Percentiles rank a stretch among this genome's conserved stretches.
phyloP scores from a whole-genome alignment of 768 basidiomycete genomes.

The Termitomyces bulborhizus region DNA sequence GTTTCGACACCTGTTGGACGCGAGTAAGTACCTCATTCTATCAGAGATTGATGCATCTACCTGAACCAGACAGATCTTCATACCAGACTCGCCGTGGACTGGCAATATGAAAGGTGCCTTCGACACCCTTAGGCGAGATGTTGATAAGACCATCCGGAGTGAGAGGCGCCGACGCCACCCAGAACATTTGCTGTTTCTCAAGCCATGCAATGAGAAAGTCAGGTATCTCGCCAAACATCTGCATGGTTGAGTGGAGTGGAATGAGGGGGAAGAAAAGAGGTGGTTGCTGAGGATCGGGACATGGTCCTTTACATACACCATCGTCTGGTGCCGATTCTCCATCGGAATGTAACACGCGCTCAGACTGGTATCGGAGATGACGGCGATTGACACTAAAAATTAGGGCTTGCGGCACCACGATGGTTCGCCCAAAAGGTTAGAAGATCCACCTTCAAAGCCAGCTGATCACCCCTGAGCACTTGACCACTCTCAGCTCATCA shows the following conservation, averaged over 20 bases:
- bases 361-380: constrained; percentile 10
- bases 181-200: constrained; percentile 58
- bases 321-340: constrained; percentile 14
- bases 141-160: constrained; percentile 55
- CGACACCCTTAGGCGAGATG: constrained; percentile 59
- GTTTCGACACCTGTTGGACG: constrained; percentile 30
- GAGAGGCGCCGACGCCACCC: constrained; percentile 65
- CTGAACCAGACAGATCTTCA: constrained; percentile 67
- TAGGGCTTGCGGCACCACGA: constrained; percentile 12
- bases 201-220: constrained; percentile 52
- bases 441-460: constrained; percentile 8
- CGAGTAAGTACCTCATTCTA: neutral
- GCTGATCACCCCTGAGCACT: constrained; percentile 10
- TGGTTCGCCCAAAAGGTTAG: constrained; percentile 1
- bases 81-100: constrained; percentile 60
- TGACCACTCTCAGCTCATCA: neutral
- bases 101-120: constrained; percentile 58
- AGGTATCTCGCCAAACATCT: constrained; percentile 53
- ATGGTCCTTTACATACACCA: constrained; percentile 13
- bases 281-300: neutral
- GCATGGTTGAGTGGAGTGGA: constrained; percentile 33
- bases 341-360: constrained; percentile 14
- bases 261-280: neutral
- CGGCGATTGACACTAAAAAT: constrained; percentile 4
- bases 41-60: constrained; percentile 23